Conservation (phyloP, 768 basidiomycete genomes). For the Mycena pura region DNA sequence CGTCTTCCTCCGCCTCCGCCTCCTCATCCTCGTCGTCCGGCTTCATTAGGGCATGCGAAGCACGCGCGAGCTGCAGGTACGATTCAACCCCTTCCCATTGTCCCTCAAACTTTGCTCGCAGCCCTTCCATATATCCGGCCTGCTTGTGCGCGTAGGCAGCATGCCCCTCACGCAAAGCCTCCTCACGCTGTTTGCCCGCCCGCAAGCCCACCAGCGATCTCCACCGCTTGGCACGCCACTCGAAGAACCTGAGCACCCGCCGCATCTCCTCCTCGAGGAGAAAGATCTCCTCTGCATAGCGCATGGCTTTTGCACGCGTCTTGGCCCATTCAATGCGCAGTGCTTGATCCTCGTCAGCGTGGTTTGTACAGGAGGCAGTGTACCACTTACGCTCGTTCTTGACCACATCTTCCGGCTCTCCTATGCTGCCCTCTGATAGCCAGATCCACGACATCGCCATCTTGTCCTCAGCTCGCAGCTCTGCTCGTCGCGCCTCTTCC, state of each 20-base stretch:
- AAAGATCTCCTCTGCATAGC: slow-evolving; percentile 11
- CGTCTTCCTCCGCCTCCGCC: neutral
- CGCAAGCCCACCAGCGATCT: neutral
- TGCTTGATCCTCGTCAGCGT: neutral
- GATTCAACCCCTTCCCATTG: neutral
- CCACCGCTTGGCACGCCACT: slow-evolving; percentile 9
- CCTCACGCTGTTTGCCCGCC: neutral
- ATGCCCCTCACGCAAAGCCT: neutral
- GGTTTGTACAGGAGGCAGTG: neutral
- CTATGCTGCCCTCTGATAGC: neutral
- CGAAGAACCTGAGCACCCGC: neutral
- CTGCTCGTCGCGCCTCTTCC: neutral
- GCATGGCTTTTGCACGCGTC: slow-evolving; percentile 4
- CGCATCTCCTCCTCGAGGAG: slow-evolving; percentile 22
- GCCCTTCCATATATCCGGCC: neutral
- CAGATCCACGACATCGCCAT: slow-evolving; percentile 1
- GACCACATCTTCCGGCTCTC: neutral
- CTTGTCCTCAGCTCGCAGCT: neutral
- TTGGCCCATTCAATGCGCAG: slow-evolving; percentile 14
- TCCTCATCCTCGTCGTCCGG: neutral
- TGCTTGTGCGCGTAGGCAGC: neutral
- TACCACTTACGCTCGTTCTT: neutral
- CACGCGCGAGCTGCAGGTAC: neutral
- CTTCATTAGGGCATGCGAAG: neutral
- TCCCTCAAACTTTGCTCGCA: neutral